Evolutionary conservation across 1,284 basidiomycete species (phyloP).

Genomic region (Anthracocystis walkeri): DNA sequence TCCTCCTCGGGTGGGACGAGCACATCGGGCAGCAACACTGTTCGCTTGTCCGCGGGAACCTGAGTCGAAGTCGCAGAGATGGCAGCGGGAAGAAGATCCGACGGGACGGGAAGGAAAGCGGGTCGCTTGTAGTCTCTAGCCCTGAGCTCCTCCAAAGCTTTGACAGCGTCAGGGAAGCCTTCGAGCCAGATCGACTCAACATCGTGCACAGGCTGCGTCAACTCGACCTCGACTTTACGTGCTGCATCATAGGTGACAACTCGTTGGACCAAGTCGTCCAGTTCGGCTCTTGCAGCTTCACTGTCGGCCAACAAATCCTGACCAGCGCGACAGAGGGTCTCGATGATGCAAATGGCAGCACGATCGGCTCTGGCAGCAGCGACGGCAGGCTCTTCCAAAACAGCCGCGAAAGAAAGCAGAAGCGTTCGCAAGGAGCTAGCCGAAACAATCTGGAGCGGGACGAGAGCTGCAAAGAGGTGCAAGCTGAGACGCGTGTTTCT

Average conservation of each 20-base stretch:
- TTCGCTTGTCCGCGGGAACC: constrained; percentile 36
- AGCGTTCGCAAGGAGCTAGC: constrained; percentile 81
- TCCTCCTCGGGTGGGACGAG: constrained; percentile 65
- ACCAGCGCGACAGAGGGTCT: constrained; percentile 75
- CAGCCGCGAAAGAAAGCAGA: constrained; percentile 82
- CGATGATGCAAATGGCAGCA: constrained; percentile 85
- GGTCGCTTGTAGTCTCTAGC: constrained; percentile 47
- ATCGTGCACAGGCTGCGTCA: constrained; percentile 52
- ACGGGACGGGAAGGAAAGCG: constrained; percentile 55
- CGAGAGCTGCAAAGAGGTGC: constrained; percentile 68
- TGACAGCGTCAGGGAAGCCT: constrained; percentile 59
- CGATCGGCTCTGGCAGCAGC: constrained; percentile 86
- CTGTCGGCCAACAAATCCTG: constrained; percentile 49
- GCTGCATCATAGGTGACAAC: constrained; percentile 55
- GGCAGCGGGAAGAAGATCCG: constrained; percentile 62
- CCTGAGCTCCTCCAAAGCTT: constrained; percentile 51
- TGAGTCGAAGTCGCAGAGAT: constrained; percentile 44
- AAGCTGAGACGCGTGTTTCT: constrained; percentile 63
- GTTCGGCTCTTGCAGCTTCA: constrained; percentile 36
- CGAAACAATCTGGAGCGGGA: constrained; percentile 77
- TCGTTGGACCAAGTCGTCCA: constrained; percentile 58
- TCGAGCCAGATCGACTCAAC: constrained; percentile 56
- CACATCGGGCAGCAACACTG: constrained; percentile 53
- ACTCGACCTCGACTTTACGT: constrained; percentile 53
- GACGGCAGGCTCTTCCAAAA: constrained; percentile 89